A percentile compares a stretch with the other conserved stretches of the same genome.
Conservation (phyloP, 345 rosid genomes). For the Lumnitzera racemosa region DNA sequence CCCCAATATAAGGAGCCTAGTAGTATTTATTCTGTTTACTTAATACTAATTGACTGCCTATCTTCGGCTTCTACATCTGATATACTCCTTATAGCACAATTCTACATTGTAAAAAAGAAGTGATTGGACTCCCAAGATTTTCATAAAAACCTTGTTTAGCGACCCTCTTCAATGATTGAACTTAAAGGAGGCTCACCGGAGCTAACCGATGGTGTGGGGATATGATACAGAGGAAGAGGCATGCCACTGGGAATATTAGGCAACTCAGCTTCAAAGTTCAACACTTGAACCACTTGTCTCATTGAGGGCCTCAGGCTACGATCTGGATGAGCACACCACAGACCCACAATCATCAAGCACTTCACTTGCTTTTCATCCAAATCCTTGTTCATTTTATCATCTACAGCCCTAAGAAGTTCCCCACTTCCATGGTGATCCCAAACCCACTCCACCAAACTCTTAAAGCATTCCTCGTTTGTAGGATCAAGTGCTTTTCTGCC, state of each 20-base stretch:
- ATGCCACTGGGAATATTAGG: slow-evolving; percentile 39
- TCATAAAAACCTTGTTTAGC: slow-evolving; percentile 6
- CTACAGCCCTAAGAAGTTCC: slow-evolving; percentile 21
- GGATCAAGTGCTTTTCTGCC: slow-evolving; percentile 30
- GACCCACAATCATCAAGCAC: slow-evolving; percentile 37
- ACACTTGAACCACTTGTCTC: slow-evolving; percentile 43
- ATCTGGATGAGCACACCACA: slow-evolving; percentile 66
- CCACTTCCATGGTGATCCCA: slow-evolving; percentile 38
- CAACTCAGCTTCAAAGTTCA: slow-evolving; percentile 28
- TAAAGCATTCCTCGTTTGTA: slow-evolving; percentile 6
- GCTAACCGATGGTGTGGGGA: slow-evolving; percentile 12
- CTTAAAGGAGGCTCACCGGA: slow-evolving; percentile 22
- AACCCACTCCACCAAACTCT: slow-evolving; percentile 39
- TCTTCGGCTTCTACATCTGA: no score
- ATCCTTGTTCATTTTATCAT: slow-evolving; percentile 21
- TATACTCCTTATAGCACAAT: no score
- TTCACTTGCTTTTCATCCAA: slow-evolving; percentile 30
- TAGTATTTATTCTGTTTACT: no score
- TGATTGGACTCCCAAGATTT: no score
- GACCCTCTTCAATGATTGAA: slow-evolving; percentile 23
- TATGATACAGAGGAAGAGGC: slow-evolving; percentile 33
- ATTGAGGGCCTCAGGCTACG: slow-evolving; percentile 33
- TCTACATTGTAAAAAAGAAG: no score
- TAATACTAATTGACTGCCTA: no score
- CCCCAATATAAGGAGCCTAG: no score